These are phyloP conservation scores for Talaromyces piceae DNA, from an alignment of 2,329 filamentous ascomycete species.

Conservation along the genomic window DNA sequence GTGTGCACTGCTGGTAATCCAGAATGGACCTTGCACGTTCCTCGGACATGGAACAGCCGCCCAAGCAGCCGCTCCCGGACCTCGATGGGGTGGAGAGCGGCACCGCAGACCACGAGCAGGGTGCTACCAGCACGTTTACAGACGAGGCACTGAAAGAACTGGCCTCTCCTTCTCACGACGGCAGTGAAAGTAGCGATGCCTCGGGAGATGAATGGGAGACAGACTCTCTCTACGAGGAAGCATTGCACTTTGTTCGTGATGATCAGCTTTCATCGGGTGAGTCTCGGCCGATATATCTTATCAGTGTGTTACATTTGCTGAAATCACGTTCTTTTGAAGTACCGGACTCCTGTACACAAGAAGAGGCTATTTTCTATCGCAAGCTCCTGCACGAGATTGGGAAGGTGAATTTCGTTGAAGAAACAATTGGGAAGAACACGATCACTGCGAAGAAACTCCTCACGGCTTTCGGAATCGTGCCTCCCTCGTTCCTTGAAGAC, in stretches of 20 bases:
- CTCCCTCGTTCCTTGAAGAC: conserved; percentile 66
- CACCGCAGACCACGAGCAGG: conserved; percentile 13
- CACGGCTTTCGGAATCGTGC: conserved; percentile 73
- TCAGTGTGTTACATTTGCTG: background rate
- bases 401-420: conserved; percentile 66
- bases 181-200: conserved; percentile 29
- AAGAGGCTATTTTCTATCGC: conserved; percentile 62
- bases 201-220: conserved; percentile 49
- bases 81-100: conserved; percentile 27
- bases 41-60: conserved; percentile 25
- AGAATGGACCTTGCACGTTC: conserved; percentile 35
- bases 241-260: conserved; percentile 51
- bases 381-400: conserved; percentile 67
- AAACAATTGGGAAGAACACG: conserved; percentile 60
- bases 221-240: conserved; percentile 57
- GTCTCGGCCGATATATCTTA: conserved; percentile 22
- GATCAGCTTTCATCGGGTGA: conserved; percentile 41
- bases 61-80: conserved; percentile 30
- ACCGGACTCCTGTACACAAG: conserved; percentile 55
- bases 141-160: conserved; percentile 22
- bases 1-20: conserved; percentile 19
- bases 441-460: conserved; percentile 77
- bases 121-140: conserved; percentile 16
- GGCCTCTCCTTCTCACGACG: conserved; percentile 26
- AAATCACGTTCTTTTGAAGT: conserved; percentile 18